Conservation (phyloP, 208 protist genomes). For the Acanthamoeba healyi region DNA sequence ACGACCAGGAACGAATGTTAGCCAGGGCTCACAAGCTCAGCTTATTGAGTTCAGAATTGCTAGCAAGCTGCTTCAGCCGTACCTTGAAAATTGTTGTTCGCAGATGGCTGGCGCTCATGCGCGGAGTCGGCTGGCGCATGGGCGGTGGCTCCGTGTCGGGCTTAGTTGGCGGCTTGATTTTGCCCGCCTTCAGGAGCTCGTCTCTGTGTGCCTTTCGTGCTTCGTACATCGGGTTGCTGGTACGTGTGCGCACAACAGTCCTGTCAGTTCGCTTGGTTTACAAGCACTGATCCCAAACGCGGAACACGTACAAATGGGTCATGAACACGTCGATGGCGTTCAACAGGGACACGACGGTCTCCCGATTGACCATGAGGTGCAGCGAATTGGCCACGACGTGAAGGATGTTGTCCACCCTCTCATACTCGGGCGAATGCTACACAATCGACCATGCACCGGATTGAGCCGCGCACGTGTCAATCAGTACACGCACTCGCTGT, state of each 20-base stretch:
- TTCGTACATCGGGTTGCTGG: constrained; percentile 68
- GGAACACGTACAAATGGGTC: constrained; percentile 58
- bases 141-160: constrained; percentile 3
- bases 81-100: constrained; percentile 67
- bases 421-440: constrained; percentile 71
- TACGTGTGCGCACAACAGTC: not conserved
- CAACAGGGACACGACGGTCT: constrained; percentile 70
- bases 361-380: constrained; percentile 29
- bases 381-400: constrained; percentile 60
- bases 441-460: too few relatives aligned
- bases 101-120: constrained; percentile 42
- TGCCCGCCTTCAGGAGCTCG: not conserved
- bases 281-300: too few relatives aligned
- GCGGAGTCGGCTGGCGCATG: not conserved
- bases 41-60: too few relatives aligned
- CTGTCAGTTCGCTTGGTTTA: not conserved
- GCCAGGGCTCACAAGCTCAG: not conserved
- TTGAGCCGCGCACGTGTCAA: not conserved
- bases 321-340: constrained; percentile 70
- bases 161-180: constrained; percentile 14
- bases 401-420: constrained; percentile 59
- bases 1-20: not conserved
- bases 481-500: not conserved
- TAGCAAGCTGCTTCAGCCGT: too few relatives aligned
- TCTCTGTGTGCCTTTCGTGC: not conserved